Conservation (phyloP, 1,139 yeast genomes). For the Ogataea hybrid region DNA sequence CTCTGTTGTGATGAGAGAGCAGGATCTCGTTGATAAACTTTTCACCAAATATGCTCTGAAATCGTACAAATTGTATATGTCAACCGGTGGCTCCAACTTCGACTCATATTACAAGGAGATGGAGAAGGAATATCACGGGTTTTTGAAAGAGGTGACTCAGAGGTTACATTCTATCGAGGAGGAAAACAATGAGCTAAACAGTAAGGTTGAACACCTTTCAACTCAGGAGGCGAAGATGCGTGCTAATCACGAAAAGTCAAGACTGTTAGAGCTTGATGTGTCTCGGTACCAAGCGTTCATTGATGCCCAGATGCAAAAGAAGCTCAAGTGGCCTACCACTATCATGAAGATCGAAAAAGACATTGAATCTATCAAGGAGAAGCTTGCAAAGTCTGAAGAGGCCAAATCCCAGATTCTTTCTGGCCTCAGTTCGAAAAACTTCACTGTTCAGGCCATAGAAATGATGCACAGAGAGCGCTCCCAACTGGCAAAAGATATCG, state of each 20-base stretch:
- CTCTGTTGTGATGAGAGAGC: slow-evolving; percentile 24
- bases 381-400: slow-evolving; percentile 42
- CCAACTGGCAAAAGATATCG: slow-evolving; percentile 54
- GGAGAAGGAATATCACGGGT: slow-evolving; percentile 47
- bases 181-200: slow-evolving; percentile 44
- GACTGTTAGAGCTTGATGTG: slow-evolving; percentile 70
- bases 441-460: slow-evolving; percentile 62
- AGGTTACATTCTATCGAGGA: slow-evolving; percentile 42
- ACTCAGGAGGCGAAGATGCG: slow-evolving; percentile 40
- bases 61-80: slow-evolving; percentile 64
- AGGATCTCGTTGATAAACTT: slow-evolving; percentile 27
- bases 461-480: slow-evolving; percentile 60
- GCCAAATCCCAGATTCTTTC: slow-evolving; percentile 44
- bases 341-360: slow-evolving; percentile 56
- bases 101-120: slow-evolving; percentile 53
- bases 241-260: slow-evolving; percentile 43
- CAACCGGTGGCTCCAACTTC: slow-evolving; percentile 59
- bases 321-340: slow-evolving; percentile 60
- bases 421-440: slow-evolving; percentile 52
- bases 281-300: slow-evolving; percentile 69
- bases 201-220: slow-evolving; percentile 37
- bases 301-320: slow-evolving; percentile 61
- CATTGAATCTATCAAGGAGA: slow-evolving; percentile 45
- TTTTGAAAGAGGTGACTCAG: slow-evolving; percentile 37
- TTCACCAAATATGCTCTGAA: slow-evolving; percentile 64